phyloP scores from a whole-genome alignment of 2,329 filamentous ascomycete species.

The Paecilomyces sp. region DNA sequence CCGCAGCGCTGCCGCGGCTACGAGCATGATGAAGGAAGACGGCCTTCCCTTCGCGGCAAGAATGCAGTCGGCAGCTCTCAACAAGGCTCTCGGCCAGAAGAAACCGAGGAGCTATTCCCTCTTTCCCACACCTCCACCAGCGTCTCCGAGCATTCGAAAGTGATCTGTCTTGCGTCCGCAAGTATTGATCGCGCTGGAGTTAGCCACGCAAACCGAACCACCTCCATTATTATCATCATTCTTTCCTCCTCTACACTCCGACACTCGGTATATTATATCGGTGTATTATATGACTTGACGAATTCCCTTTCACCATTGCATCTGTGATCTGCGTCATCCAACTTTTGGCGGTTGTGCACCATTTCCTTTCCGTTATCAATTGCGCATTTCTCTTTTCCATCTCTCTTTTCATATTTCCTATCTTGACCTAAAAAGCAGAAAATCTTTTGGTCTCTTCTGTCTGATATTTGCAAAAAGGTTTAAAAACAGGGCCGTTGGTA shows the following conservation, averaged over 20 bases:
- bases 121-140: slow-evolving; percentile 23
- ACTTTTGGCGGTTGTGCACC: slow-evolving; percentile 3
- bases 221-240: background rate
- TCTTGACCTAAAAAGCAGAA: slow-evolving; percentile 3
- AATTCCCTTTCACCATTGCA: slow-evolving; percentile 10
- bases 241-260: slow-evolving; percentile 5
- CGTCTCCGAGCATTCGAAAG: background rate
- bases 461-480: background rate
- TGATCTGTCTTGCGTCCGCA: background rate
- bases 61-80: slow-evolving; percentile 13
- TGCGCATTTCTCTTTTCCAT: background rate
- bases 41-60: slow-evolving; percentile 11
- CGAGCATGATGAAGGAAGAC: slow-evolving; percentile 10
- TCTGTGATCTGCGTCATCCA: slow-evolving; percentile 5
- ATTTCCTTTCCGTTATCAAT: slow-evolving; percentile 3
- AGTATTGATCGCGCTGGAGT: slow-evolving; percentile 1
- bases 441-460: background rate
- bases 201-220: background rate
- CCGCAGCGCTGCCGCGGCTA: slow-evolving; percentile 7
- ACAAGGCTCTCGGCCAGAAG: slow-evolving; percentile 21
- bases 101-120: slow-evolving; percentile 38
- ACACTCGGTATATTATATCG: slow-evolving; percentile 3
- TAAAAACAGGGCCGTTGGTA: background rate
- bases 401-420: slow-evolving; percentile 1
- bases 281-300: slow-evolving; percentile 19